These are phyloP conservation scores for Puya raimondii DNA, from an alignment of 176 grass and related monocot species.

Conservation along the genomic window DNA sequence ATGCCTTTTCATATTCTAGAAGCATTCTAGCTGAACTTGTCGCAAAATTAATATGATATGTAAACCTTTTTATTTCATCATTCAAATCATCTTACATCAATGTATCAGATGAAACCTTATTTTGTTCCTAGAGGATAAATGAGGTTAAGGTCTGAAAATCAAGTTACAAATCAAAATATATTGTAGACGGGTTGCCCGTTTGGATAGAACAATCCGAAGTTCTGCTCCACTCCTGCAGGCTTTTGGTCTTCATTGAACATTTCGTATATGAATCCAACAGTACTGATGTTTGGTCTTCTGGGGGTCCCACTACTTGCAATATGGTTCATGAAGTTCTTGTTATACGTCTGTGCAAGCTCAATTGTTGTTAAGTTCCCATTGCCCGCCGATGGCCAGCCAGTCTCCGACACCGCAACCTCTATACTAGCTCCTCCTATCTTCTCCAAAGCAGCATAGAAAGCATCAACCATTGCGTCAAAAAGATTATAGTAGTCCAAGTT, in stretches of 20 bases:
- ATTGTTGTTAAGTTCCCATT: not conserved
- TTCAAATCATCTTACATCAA: too few relatives aligned
- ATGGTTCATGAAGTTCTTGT: constrained; percentile 33
- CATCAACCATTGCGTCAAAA: constrained; percentile 25
- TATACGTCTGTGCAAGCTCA: constrained; percentile 20
- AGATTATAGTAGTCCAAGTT: constrained; percentile 11
- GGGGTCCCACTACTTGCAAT: constrained; percentile 14
- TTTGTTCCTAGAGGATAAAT: too few relatives aligned
- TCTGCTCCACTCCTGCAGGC: constrained; percentile 1
- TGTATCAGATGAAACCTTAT: too few relatives aligned
- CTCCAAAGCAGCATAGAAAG: constrained; percentile 20
- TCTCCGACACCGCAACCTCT: constrained; percentile 18
- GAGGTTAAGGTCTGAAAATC: too few relatives aligned
- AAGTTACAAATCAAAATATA: not conserved
- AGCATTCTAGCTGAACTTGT: too few relatives aligned
- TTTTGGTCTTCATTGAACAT: constrained; percentile 32
- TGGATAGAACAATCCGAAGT: constrained; percentile 29
- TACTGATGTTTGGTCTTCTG: not conserved
- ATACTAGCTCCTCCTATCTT: constrained; percentile 12
- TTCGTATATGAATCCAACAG: constrained; percentile 25
- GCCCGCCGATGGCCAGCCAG: constrained; percentile 26
- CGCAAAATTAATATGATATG: too few relatives aligned
- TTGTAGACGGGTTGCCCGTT: constrained; percentile 3
- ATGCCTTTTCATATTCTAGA: too few relatives aligned
- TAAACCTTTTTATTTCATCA: too few relatives aligned